A percentile compares a stretch with the other conserved stretches of the same genome.
Conservation (phyloP, 2,329 filamentous ascomycete species). For the Botryotinia calthae region DNA sequence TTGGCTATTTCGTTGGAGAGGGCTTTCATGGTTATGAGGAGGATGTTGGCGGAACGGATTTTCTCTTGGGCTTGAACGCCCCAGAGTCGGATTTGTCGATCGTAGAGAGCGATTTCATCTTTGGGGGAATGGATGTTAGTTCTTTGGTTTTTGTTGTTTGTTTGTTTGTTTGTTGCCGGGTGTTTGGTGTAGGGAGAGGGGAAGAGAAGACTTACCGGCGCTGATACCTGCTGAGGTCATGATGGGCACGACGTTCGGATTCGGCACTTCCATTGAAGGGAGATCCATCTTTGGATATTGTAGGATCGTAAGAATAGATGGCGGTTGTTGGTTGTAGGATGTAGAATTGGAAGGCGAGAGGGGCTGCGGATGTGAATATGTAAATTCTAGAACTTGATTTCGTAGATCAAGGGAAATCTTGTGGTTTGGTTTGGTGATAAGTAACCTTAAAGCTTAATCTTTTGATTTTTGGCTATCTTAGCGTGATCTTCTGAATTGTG, state of each 20-base stretch:
- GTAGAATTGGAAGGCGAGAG: neutral
- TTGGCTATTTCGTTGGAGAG: constrained; percentile 95
- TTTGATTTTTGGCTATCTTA: constrained; percentile 8
- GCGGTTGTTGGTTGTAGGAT: neutral
- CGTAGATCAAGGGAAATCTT: neutral
- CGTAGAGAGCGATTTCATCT: constrained; percentile 97
- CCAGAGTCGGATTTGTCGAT: constrained; percentile 96
- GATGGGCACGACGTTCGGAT: constrained; percentile 16
- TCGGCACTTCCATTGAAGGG: neutral
- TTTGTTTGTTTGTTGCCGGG: neutral
- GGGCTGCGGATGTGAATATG: neutral
- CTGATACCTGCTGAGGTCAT: constrained; percentile 36
- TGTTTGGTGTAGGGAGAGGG: neutral
- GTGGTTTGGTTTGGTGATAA: neutral
- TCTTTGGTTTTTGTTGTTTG: neutral
- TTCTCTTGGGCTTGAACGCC: constrained; percentile 92
- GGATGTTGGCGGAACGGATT: constrained; percentile 83
- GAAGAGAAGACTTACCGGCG: constrained; percentile 37
- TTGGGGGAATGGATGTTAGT: neutral
- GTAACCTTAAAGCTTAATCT: neutral
- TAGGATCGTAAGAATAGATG: no score
- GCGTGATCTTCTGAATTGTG: neutral
- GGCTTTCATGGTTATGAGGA: constrained; percentile 83
- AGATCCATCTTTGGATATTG: neutral
- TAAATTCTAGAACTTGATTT: neutral